A percentile compares a stretch with the other conserved stretches of the same genome.
phyloP scores from a whole-genome alignment of 768 basidiomycete genomes.

The Dentipellis sp. region DNA sequence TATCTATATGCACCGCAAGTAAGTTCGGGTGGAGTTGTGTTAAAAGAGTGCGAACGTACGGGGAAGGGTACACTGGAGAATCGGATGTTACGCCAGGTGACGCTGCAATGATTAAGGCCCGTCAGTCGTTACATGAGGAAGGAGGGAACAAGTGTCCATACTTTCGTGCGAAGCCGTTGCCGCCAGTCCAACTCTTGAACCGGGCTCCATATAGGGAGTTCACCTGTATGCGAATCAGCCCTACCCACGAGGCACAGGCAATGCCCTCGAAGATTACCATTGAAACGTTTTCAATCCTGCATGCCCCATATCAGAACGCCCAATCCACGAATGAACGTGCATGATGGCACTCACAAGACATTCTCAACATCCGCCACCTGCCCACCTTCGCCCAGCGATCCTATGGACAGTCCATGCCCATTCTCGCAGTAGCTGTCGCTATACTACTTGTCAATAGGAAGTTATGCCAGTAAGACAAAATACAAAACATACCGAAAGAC shows the following conservation, averaged over 20 bases:
- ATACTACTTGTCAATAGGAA: background rate
- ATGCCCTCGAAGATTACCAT: background rate
- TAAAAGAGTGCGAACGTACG: background rate
- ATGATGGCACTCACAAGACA: constrained; percentile 32
- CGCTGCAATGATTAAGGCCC: background rate
- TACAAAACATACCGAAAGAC: constrained; percentile 22
- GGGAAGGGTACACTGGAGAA: background rate
- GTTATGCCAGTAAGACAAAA: too few species aligned
- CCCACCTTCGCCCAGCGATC: constrained; percentile 32
- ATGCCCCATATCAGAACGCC: background rate
- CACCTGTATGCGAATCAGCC: constrained; percentile 24
- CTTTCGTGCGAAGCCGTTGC: constrained; percentile 50
- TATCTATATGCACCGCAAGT: background rate
- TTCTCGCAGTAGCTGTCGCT: constrained; percentile 48
- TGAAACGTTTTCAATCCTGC: background rate
- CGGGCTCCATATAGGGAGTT: constrained; percentile 48
- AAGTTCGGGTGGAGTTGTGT: background rate
- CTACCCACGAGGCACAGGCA: background rate
- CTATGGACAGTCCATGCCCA: constrained; percentile 53
- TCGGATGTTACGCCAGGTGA: background rate
- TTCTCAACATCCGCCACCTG: constrained; percentile 47
- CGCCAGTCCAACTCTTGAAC: constrained; percentile 62
- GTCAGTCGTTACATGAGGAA: background rate
- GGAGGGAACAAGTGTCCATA: constrained; percentile 13
- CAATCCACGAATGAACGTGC: background rate